phyloP scores from a whole-genome alignment of 139 green algal genomes.

The Chlamydomonas incerta region DNA sequence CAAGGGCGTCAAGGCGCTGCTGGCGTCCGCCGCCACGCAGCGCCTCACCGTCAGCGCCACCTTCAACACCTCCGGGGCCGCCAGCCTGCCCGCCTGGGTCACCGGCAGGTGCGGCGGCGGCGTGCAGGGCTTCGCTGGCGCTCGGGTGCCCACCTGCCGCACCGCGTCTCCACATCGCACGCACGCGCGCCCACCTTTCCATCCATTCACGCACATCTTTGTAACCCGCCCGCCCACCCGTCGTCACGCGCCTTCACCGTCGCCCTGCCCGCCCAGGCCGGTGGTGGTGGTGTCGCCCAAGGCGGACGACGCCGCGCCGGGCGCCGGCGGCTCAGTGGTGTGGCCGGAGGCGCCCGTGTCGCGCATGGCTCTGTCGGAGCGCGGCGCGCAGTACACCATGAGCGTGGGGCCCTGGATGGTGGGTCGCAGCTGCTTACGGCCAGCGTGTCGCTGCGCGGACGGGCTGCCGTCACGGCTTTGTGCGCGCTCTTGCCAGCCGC shows the following conservation, averaged over 20 bases:
- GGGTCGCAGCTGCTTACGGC: too few relatives aligned
- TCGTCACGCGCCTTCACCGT: not conserved
- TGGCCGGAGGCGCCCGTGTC: not conserved
- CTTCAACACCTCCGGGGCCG: constrained; percentile 24
- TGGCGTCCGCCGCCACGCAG: not conserved
- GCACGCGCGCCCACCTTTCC: too few relatives aligned
- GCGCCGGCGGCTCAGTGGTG: not conserved
- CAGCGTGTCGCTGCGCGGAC: too few relatives aligned
- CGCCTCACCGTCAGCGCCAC: not conserved
- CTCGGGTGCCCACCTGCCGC: too few relatives aligned
- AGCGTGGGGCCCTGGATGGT: constrained; percentile 33
- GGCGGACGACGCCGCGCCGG: not conserved
- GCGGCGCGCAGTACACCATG: not conserved
- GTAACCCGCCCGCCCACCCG: too few relatives aligned
- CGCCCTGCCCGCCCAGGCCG: not conserved
- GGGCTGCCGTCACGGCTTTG: too few relatives aligned
- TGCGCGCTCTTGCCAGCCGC: too few relatives aligned
- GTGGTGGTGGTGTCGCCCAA: not conserved
- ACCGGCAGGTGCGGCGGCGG: not conserved
- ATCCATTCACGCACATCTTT: too few relatives aligned
- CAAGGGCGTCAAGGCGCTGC: not conserved
- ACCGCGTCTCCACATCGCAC: too few relatives aligned
- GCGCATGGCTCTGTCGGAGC: not conserved
- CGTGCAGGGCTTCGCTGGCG: not conserved
- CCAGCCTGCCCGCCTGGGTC: constrained; percentile 15